A percentile compares a stretch with the other conserved stretches of the same genome.
Conservation (phyloP, 2,329 filamentous ascomycete genomes). For the Botrytis galanthina region DNA sequence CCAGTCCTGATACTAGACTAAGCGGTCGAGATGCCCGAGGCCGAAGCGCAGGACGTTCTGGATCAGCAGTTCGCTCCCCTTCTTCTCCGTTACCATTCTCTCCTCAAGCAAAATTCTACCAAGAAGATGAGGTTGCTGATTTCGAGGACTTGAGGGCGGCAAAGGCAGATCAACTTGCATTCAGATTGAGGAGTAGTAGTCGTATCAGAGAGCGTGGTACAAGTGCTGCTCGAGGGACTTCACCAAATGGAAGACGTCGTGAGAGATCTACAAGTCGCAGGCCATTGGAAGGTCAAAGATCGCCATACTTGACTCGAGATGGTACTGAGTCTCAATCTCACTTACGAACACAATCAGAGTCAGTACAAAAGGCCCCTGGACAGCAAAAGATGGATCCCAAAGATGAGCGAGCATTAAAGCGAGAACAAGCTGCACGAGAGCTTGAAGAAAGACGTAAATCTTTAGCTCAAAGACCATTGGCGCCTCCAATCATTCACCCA, state of each 20-base stretch:
- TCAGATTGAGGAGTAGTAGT: slow-evolving; percentile 55
- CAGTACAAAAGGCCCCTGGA: neutral
- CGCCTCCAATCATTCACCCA: slow-evolving; percentile 77
- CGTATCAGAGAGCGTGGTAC: slow-evolving; percentile 41
- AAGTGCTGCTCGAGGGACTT: slow-evolving; percentile 34
- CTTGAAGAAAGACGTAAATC: slow-evolving; percentile 86
- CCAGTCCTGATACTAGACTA: slow-evolving; percentile 38
- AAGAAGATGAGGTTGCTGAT: slow-evolving; percentile 59
- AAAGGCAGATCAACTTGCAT: slow-evolving; percentile 53
- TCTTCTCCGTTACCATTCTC: slow-evolving; percentile 79
- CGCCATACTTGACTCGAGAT: slow-evolving; percentile 29
- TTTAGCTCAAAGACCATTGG: slow-evolving; percentile 74
- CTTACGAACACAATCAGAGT: slow-evolving; percentile 44
- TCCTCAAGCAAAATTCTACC: slow-evolving; percentile 50
- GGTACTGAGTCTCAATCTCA: slow-evolving; percentile 26
- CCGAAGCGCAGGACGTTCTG: slow-evolving; percentile 59
- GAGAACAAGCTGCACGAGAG: slow-evolving; percentile 76
- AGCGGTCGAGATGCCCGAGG: slow-evolving; percentile 50
- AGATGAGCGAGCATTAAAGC: slow-evolving; percentile 63
- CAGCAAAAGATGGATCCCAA: slow-evolving; percentile 53
- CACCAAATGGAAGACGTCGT: slow-evolving; percentile 37
- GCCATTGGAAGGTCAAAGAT: slow-evolving; percentile 24
- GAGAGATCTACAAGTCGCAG: slow-evolving; percentile 38
- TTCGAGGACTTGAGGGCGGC: slow-evolving; percentile 60
- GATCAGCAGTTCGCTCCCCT: slow-evolving; percentile 65